Evolutionary conservation across 768 basidiomycete genomes (phyloP), one percentile per base, ranked within the genome.

Genomic region (Tulasnella sp.): DNA sequence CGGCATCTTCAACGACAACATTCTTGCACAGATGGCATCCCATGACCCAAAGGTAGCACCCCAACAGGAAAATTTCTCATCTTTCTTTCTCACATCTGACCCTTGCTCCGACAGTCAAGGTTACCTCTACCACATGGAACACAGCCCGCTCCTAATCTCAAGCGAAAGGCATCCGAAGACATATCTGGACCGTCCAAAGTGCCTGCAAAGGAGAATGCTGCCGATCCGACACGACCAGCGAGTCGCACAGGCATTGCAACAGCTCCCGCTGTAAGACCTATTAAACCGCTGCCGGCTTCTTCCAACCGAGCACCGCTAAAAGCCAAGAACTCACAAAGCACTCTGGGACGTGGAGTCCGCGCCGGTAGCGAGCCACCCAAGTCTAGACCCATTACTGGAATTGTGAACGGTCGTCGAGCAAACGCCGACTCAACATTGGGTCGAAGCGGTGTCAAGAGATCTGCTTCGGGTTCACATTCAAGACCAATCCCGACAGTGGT

Each of bases 321-420:
- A n/a, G 40, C 40, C 39, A 40, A 67, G 26, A 77, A 70, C 55
- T 51, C 42, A 16, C 67, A 70, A 37, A 77, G 44, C 42, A 72
- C 55, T 26, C 29, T 57, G 11, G 35, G 40, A 7, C 77, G 71
- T 40, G 77, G 46, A 44, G 39, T 39, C 26, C 70, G 79, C 15
- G 73, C 79, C 9, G 73, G 51, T 26, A 80, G 79, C 77, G 79
- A 51, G 37, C 79, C 79, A 39, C 77, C 79, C 6, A 80, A 80
- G 70, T 48, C 57, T 35, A 71, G 72, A 42, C 42, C 70, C 13
- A 37, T 78, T 29, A 69, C 70, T 20, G 79, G 79, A 13, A 80
- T 80, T 48, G 57, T 80, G 7, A 78, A 73, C 44, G 79, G 79
- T 42, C 70, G 74, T 39, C 78, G 79, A 67, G 78, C 77, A 20